Evolutionary conservation across 2,329 filamentous ascomycete species (phyloP).

Genomic region (Ascochyta koolunga): DNA sequence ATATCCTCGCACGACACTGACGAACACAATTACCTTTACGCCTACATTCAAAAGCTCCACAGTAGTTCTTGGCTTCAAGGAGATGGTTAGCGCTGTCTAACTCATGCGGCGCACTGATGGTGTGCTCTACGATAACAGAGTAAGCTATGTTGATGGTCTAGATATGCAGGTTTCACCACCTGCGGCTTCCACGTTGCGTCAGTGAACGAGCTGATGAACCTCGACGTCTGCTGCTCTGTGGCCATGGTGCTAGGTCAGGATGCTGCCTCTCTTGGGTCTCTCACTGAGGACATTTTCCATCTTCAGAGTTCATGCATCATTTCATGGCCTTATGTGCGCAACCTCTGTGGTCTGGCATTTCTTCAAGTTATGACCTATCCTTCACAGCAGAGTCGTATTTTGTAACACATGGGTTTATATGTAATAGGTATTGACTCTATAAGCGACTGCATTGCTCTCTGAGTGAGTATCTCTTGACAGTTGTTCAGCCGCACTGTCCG

Average conservation of each 20-base stretch:
- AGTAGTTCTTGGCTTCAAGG: neutral
- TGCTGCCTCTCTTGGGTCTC: neutral
- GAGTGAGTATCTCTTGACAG: no score
- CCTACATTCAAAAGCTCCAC: neutral
- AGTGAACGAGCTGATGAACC: neutral
- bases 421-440: neutral
- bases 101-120: neutral
- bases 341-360: neutral
- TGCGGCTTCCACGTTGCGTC: slow-evolving; percentile 2
- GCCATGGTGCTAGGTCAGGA: no score
- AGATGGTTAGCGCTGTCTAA: neutral
- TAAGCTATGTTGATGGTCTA: neutral
- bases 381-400: neutral
- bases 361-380: neutral
- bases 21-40: neutral
- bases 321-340: neutral
- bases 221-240: neutral
- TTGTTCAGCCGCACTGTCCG: neutral
- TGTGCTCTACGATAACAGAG: slow-evolving; percentile 8
- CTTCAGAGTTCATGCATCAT: neutral
- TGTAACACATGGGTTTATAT: neutral
- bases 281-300: neutral
- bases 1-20: neutral
- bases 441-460: neutral
- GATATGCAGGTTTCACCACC: slow-evolving; percentile 10